Evolutionary conservation across 2,329 filamentous ascomycete species (phyloP), one percentile per base, ranked within the genome.

Genomic region (Dactylellina cionopaga): DNA sequence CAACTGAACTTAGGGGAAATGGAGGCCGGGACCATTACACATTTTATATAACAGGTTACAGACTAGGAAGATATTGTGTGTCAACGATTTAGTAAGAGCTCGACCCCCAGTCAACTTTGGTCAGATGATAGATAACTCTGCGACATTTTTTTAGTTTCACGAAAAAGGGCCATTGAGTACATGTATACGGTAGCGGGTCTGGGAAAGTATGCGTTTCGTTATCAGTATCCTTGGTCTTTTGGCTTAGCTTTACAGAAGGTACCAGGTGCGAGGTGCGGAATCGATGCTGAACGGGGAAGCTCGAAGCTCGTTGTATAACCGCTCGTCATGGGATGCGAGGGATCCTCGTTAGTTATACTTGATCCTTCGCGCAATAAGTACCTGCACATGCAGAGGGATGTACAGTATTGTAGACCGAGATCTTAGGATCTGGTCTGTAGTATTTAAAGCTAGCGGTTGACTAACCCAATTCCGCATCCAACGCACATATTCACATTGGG

Each of bases 41-140:
- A n/a, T n/a, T n/a, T n/a, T n/a, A 63, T 62, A 70, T 71, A 71
- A 71, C 56, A 62, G 43, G 43, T 58, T 47, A 33, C 52, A 27
- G 39, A 66, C 62, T 66, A 43, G 65, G 65, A 55, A 63, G 65
- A 71, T 71, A 58, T 3, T 64, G 66, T 71, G 58, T 71, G 66
- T 71, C 66, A 71, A 58, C 27, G 66, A 64, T 71, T 64, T 24
- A 56, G 66, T 71, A 71, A 71, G 66, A 71, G 66, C 66, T 71
- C 66, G 49, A 55, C 58, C 24, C 39, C n/a, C n/a, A n/a, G n/a
- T n/a, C n/a, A n/a, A 27, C 49, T 41, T 22, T 37, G 56, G 65
- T 70, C 65, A 70, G 65, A 70, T 63, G 65, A 70, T 62, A 62
- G 65, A 52, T 54, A 46, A 37, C 33, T 13, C 33, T 51, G 60